A percentile compares a stretch with the other conserved stretches of the same genome.
phyloP scores from a whole-genome alignment of 768 basidiomycete genomes.

The Suillus discolor region DNA sequence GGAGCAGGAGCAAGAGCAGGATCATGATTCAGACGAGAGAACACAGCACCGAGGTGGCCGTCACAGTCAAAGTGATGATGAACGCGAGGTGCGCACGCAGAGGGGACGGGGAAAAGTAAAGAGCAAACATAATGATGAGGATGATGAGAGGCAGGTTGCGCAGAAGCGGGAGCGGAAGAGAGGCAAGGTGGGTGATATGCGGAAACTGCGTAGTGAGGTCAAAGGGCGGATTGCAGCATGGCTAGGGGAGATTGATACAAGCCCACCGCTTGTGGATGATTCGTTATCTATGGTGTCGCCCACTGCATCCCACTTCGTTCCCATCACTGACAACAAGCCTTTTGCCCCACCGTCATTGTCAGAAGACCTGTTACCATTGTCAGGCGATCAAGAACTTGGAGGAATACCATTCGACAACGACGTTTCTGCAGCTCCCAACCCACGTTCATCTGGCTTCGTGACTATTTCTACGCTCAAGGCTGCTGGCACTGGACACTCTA shows the following conservation, averaged over 20 bases:
- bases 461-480: constrained; percentile 58
- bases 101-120: constrained; percentile 29
- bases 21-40: constrained; percentile 34
- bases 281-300: constrained; percentile 36
- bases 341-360: constrained; percentile 15
- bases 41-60: constrained; percentile 32
- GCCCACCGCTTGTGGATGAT: constrained; percentile 48
- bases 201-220: constrained; percentile 46
- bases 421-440: constrained; percentile 54
- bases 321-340: constrained; percentile 25
- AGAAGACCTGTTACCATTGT: constrained; percentile 25
- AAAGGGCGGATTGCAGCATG: constrained; percentile 80
- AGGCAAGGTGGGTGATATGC: constrained; percentile 39
- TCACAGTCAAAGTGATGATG: constrained; percentile 32
- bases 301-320: constrained; percentile 28
- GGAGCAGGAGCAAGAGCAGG: constrained; percentile 23
- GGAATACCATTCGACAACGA: constrained; percentile 17
- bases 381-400: constrained; percentile 9
- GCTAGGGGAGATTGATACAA: constrained; percentile 67
- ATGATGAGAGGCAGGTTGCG: constrained; percentile 23
- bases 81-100: constrained; percentile 32
- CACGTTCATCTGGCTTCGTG: constrained; percentile 77
- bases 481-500: constrained; percentile 4
- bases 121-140: constrained; percentile 30
- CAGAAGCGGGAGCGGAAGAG: constrained; percentile 24